Evolutionary conservation across 176 grass and related monocot genomes (phyloP).

Genomic region (Themeda triandra): DNA sequence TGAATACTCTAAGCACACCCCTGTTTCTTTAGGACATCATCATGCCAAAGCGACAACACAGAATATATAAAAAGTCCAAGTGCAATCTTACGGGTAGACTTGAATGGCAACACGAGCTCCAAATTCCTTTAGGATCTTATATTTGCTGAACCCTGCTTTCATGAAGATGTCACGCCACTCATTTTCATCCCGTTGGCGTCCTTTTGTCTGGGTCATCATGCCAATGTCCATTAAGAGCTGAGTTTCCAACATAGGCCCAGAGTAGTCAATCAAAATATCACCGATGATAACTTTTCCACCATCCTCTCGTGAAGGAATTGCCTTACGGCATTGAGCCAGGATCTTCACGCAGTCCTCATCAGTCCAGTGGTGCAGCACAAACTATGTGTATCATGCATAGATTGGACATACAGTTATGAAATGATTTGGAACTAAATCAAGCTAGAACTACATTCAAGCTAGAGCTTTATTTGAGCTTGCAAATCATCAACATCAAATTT

Average conservation of each 20-base stretch:
- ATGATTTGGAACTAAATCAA: background rate
- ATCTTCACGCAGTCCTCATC: background rate
- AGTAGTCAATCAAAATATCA: background rate
- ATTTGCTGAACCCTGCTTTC: constrained; percentile 36
- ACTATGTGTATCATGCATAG: background rate
- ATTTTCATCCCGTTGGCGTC: constrained; percentile 32
- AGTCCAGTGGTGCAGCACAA: background rate
- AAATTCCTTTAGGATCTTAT: constrained; percentile 13
- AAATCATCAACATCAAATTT: too few relatives aligned
- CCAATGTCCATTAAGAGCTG: constrained; percentile 30
- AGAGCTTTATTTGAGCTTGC: background rate
- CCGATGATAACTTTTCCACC: background rate
- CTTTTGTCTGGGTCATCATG: constrained; percentile 26
- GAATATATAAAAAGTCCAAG: background rate
- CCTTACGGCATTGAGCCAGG: background rate
- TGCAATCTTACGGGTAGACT: constrained; percentile 7
- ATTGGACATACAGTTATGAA: background rate
- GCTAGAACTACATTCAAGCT: background rate
- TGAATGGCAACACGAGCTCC: constrained; percentile 2
- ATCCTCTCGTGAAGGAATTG: background rate
- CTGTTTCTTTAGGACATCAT: background rate
- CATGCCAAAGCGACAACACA: background rate
- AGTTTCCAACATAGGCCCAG: constrained; percentile 14
- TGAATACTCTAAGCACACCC: background rate
- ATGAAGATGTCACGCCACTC: constrained; percentile 32